phyloP scores from a whole-genome alignment of 495 filamentous ascomycete species.

The Aspergillus sclerotioniger region DNA sequence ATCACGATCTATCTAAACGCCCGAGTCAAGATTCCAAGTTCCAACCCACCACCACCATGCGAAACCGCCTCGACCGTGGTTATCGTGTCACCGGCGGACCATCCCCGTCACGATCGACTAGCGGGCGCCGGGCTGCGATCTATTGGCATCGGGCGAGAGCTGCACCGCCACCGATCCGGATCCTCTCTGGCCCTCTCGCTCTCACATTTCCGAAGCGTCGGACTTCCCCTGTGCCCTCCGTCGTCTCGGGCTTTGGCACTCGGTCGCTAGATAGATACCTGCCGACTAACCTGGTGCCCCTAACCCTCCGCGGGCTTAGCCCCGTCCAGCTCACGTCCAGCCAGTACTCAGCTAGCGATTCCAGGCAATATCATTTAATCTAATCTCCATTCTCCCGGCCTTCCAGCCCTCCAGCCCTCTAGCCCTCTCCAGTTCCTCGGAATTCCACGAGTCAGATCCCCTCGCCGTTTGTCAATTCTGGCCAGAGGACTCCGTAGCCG shows the following conservation, averaged over 20 bases:
- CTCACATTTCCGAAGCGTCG: not conserved
- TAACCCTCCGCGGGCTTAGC: too few relatives aligned
- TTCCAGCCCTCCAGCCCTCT: slow-evolving; percentile 1
- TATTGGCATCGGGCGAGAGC: slow-evolving; percentile 7
- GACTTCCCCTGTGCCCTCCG: too few relatives aligned
- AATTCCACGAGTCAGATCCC: not conserved
- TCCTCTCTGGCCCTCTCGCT: slow-evolving; percentile 8
- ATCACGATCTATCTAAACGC: too few relatives aligned
- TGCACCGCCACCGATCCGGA: slow-evolving; percentile 20
- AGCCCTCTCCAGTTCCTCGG: not conserved
- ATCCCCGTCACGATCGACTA: slow-evolving; percentile 11
- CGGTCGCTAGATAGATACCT: too few relatives aligned
- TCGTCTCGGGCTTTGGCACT: too few relatives aligned
- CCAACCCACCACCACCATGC: too few relatives aligned
- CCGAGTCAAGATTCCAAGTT: too few relatives aligned
- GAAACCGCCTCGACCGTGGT: too few relatives aligned
- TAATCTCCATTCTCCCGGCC: not conserved
- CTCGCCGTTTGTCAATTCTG: not conserved
- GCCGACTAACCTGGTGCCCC: too few relatives aligned
- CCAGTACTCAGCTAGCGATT: not conserved
- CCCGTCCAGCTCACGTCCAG: too few relatives aligned
- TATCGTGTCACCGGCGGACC: not conserved
- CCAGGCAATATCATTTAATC: not conserved
- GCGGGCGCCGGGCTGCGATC: slow-evolving; percentile 15
- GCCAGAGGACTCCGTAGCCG: not conserved